Percentiles rank a stretch among this genome's conserved stretches.
phyloP scores from a whole-genome alignment of 2,329 filamentous ascomycete species.

The Calonectria pteridis region DNA sequence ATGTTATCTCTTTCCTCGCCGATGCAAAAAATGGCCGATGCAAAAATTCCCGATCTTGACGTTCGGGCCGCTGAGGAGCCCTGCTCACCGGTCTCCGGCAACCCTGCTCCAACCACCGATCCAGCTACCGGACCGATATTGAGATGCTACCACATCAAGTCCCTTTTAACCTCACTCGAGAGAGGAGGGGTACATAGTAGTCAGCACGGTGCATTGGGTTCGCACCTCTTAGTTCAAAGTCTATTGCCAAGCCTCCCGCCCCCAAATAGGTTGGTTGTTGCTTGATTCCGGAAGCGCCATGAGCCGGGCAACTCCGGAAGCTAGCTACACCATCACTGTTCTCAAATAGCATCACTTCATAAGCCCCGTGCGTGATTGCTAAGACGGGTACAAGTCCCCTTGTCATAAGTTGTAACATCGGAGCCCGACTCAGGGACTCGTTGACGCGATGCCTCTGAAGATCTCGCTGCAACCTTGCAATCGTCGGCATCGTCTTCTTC shows the following conservation, averaged over 20 bases:
- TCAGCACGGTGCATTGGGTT: neutral
- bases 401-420: conserved; percentile 3
- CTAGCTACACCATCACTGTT: neutral
- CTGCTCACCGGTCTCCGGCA: conserved; percentile 17
- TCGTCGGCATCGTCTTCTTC: conserved; percentile 10
- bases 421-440: neutral
- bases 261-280: neutral
- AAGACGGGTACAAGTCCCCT: neutral
- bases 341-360: neutral
- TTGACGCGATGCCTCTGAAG: conserved; percentile 2
- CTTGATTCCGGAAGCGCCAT: neutral
- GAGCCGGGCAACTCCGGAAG: conserved; percentile 3
- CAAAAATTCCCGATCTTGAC: conserved; percentile 1
- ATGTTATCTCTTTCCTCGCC: conserved; percentile 9
- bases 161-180: neutral
- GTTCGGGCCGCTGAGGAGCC: neutral
- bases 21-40: conserved; percentile 4
- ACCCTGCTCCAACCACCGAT: neutral
- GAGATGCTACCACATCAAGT: conserved; percentile 9
- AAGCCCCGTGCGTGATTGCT: conserved; percentile 8
- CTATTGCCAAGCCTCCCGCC: neutral
- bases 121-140: conserved; percentile 14
- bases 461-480: conserved; percentile 17
- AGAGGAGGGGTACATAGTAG: neutral
- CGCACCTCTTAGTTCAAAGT: conserved; percentile 11